phyloP scores from a whole-genome alignment of 805 yeast genomes.

The Hanseniaspora thailandica region DNA sequence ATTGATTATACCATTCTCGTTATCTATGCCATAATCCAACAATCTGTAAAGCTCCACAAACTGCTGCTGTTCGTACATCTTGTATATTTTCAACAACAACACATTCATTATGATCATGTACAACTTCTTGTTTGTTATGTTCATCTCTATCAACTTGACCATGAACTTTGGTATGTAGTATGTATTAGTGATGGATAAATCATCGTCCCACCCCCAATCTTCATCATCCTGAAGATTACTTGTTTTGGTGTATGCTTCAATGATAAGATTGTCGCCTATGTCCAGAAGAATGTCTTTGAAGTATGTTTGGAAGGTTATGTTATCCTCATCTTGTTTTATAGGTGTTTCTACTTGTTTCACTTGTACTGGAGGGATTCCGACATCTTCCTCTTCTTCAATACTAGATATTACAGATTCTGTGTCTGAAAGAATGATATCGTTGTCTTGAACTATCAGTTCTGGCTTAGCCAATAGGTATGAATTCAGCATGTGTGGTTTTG shows the following conservation, averaged over 20 bases:
- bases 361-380: too few species aligned
- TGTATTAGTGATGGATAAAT: background rate
- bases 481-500: too few species aligned
- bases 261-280: background rate
- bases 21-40: background rate
- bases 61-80: background rate
- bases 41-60: background rate
- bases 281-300: background rate
- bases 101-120: background rate
- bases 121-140: background rate
- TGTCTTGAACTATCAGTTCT: background rate
- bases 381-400: background rate
- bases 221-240: background rate
- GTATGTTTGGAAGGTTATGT: background rate
- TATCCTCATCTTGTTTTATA: background rate
- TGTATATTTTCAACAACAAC: background rate
- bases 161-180: background rate
- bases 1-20: background rate
- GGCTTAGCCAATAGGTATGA: background rate
- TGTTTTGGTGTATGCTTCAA: background rate
- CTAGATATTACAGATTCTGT: background rate
- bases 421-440: background rate
- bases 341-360: background rate
- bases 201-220: slow-evolving; percentile 15
- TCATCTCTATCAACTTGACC: background rate